A percentile compares a stretch with the other conserved stretches of the same genome.
Conservation (phyloP, 2,329 filamentous ascomycete genomes). For the Celoporthe dispersa region DNA sequence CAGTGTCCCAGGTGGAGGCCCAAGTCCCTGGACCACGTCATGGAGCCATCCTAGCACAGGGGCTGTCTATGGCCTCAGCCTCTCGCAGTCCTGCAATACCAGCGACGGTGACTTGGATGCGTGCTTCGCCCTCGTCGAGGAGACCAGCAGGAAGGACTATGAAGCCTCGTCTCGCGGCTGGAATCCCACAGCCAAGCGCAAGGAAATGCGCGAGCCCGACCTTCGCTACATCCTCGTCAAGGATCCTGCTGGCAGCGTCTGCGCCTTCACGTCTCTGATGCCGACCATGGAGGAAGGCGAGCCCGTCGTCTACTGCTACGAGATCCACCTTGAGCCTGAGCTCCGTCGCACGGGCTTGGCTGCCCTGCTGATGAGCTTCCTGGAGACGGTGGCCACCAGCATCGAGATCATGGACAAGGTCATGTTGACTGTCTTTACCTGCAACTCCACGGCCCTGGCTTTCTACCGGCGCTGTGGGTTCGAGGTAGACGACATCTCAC, state of each 20-base stretch:
- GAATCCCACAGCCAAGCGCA: conserved; percentile 62
- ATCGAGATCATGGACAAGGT: conserved; percentile 64
- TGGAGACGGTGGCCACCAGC: conserved; percentile 56
- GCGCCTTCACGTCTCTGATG: conserved; percentile 70
- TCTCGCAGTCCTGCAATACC: conserved; percentile 42
- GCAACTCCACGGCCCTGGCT: conserved; percentile 58
- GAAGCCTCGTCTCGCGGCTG: conserved; percentile 65
- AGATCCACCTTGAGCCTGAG: conserved; percentile 68
- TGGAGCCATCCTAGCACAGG: conserved; percentile 58
- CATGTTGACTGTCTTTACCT: conserved; percentile 75
- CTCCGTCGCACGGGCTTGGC: conserved; percentile 69
- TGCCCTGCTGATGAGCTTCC: conserved; percentile 59
- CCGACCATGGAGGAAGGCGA: conserved; percentile 69
- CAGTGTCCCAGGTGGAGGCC: background rate
- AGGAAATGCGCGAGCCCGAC: conserved; percentile 70
- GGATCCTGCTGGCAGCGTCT: conserved; percentile 40
- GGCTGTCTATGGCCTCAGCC: conserved; percentile 46
- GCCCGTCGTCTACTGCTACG: conserved; percentile 77
- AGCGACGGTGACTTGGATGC: conserved; percentile 53
- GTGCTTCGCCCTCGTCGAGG: conserved; percentile 62
- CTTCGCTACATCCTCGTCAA: conserved; percentile 71
- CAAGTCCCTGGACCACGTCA: conserved; percentile 37
- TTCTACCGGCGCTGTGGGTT: conserved; percentile 69
- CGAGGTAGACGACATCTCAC: conserved; percentile 58
- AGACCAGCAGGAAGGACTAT: conserved; percentile 69